Evolutionary conservation across 306 rosid species (phyloP).

Genomic region (Rubus parviflorus): DNA sequence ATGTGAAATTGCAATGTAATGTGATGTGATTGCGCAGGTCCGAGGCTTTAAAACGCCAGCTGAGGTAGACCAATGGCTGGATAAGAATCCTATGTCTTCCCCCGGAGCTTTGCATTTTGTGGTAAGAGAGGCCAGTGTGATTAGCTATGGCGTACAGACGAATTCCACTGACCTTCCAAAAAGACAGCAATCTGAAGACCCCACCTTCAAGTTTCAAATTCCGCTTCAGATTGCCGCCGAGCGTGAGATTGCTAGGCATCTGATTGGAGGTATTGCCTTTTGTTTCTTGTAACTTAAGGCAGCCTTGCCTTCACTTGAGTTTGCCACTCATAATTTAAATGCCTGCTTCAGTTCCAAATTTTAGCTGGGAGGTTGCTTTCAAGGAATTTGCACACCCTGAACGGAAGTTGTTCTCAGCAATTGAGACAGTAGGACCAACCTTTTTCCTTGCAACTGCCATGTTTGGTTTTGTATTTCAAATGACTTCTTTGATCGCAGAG

Average conservation of each 20-base stretch:
- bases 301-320: no score
- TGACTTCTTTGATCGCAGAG: conserved; percentile 70
- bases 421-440: conserved; percentile 48
- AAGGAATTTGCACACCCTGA: conserved; percentile 84
- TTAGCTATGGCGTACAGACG: conserved; percentile 83
- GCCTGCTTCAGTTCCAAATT: conserved; percentile 51
- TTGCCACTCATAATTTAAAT: background rate
- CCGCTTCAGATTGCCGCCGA: conserved; percentile 94
- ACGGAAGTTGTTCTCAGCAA: conserved; percentile 32
- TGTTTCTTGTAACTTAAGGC: background rate
- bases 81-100: conserved; percentile 53
- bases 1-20: no score
- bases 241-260: conserved; percentile 78
- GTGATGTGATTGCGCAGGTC: conserved; percentile 40
- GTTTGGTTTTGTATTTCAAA: conserved; percentile 91
- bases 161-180: conserved; percentile 50
- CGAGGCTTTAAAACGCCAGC: conserved; percentile 36
- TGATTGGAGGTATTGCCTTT: conserved; percentile 61
- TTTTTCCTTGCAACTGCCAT: conserved; percentile 83
- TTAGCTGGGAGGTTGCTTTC: conserved; percentile 67
- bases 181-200: conserved; percentile 59
- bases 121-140: conserved; percentile 44
- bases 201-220: conserved; percentile 56
- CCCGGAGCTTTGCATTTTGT: conserved; percentile 79
- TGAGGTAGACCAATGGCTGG: conserved; percentile 70